Conservation (phyloP, 192 early-diverging fungal species). For the Gigaspora rosea region DNA sequence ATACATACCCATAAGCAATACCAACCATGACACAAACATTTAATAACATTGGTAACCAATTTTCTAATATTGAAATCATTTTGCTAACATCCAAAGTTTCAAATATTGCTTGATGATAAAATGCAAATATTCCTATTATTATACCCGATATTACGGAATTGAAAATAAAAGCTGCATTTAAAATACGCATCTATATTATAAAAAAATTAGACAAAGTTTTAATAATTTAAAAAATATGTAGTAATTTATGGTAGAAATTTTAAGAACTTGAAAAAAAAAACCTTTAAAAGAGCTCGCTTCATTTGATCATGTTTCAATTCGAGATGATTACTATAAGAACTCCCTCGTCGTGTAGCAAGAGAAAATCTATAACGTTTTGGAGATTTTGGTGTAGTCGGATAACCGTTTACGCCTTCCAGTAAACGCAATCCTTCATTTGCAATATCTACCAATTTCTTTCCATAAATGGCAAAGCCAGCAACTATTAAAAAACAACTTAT, state of each 20-base stretch:
- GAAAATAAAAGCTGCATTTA: neutral
- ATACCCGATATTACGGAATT: neutral
- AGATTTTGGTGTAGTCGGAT: neutral
- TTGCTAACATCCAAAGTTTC: neutral
- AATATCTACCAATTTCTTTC: constrained; percentile 6
- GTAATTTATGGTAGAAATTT: neutral
- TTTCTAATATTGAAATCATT: neutral
- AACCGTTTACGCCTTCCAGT: constrained; percentile 12
- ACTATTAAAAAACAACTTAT: neutral
- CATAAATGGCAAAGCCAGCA: constrained; percentile 5
- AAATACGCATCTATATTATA: neutral
- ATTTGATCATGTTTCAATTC: constrained; percentile 10
- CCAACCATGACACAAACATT: neutral
- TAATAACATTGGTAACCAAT: neutral
- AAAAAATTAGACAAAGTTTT: neutral
- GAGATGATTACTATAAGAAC: neutral
- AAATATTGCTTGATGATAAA: neutral
- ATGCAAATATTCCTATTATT: neutral
- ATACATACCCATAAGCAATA: constrained; percentile 15
- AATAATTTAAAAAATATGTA: neutral
- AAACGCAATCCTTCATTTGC: constrained; percentile 17
- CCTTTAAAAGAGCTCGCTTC: neutral
- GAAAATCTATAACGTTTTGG: neutral
- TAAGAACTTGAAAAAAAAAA: neutral
- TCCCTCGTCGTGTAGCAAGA: neutral